Percentiles rank a stretch among this genome's conserved stretches.
These are phyloP conservation scores for Aspergillus unguis DNA, from an alignment of 2,329 filamentous ascomycete species.

Conservation along the genomic window DNA sequence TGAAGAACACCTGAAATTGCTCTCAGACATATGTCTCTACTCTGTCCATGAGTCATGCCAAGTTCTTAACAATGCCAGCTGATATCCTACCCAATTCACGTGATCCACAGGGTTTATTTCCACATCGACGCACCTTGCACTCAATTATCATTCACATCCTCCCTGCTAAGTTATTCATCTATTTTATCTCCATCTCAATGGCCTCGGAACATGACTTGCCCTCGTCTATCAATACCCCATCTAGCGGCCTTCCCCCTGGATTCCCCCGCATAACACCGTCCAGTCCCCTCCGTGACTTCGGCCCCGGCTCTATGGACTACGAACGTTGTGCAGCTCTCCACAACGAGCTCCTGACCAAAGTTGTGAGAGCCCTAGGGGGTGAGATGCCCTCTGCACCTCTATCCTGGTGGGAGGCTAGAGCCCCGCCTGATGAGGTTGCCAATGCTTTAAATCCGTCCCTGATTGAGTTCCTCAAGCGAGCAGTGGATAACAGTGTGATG, in stretches of 20 bases:
- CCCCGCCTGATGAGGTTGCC: slow-evolving; percentile 9
- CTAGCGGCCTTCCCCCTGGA: neutral
- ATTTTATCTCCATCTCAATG: too few relatives aligned
- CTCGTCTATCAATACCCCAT: neutral
- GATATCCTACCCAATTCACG: too few relatives aligned
- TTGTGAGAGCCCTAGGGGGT: slow-evolving; percentile 2
- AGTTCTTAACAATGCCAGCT: too few relatives aligned
- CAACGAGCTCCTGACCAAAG: slow-evolving; percentile 11
- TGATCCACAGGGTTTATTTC: too few relatives aligned
- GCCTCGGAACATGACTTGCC: slow-evolving; percentile 3
- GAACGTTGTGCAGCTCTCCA: slow-evolving; percentile 15
- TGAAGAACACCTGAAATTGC: too few relatives aligned
- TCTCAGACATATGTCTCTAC: too few relatives aligned
- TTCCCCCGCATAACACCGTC: slow-evolving; percentile 12
- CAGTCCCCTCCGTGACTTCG: slow-evolving; percentile 9
- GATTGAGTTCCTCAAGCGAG: slow-evolving; percentile 14
- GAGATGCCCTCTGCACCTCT: slow-evolving; percentile 7
- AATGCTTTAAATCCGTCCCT: slow-evolving; percentile 7
- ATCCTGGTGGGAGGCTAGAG: slow-evolving; percentile 12
- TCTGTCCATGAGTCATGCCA: too few relatives aligned
- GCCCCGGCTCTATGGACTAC: slow-evolving; percentile 10
- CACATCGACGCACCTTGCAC: too few relatives aligned
- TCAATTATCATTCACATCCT: too few relatives aligned
- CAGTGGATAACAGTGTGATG: slow-evolving; percentile 6
- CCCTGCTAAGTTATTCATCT: too few relatives aligned